phyloP scores from a whole-genome alignment of 345 rosid genomes.

The Populus simonii region DNA sequence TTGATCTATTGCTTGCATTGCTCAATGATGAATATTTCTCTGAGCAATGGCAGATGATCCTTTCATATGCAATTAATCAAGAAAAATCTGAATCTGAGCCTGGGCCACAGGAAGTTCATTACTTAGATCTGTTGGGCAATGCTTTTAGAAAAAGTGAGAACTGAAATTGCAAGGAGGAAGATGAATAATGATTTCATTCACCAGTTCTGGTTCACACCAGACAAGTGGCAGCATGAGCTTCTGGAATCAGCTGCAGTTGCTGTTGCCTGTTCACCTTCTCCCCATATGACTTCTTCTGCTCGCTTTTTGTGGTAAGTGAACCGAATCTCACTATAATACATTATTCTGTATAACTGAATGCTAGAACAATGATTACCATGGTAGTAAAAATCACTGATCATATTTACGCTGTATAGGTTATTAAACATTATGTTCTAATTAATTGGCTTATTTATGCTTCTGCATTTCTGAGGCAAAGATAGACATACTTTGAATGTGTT shows the following conservation, averaged over 20 bases:
- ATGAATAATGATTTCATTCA: conserved; percentile 31
- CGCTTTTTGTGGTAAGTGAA: conserved; percentile 64
- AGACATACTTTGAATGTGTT: neutral
- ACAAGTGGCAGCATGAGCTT: conserved; percentile 72
- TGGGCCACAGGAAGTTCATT: conserved; percentile 32
- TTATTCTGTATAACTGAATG: neutral
- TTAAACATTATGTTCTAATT: neutral
- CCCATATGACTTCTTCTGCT: conserved; percentile 42
- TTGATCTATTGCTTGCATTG: conserved; percentile 71
- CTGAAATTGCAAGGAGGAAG: conserved; percentile 45
- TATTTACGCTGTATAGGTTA: neutral
- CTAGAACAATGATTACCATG: neutral
- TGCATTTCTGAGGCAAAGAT: neutral
- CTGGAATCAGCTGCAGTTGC: conserved; percentile 72
- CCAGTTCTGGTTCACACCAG: conserved; percentile 45
- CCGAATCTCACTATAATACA: neutral
- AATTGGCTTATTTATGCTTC: neutral
- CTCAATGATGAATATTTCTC: conserved; percentile 72
- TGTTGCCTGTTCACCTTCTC: conserved; percentile 41
- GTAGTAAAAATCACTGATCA: neutral
- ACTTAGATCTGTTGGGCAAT: conserved; percentile 44
- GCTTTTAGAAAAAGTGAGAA: conserved; percentile 71
- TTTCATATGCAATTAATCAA: conserved; percentile 50
- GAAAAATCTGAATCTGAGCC: conserved; percentile 29
- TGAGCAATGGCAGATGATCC: conserved; percentile 67